phyloP scores from a whole-genome alignment of 352 stramenopile species.

The Phytophthora constricta region DNA sequence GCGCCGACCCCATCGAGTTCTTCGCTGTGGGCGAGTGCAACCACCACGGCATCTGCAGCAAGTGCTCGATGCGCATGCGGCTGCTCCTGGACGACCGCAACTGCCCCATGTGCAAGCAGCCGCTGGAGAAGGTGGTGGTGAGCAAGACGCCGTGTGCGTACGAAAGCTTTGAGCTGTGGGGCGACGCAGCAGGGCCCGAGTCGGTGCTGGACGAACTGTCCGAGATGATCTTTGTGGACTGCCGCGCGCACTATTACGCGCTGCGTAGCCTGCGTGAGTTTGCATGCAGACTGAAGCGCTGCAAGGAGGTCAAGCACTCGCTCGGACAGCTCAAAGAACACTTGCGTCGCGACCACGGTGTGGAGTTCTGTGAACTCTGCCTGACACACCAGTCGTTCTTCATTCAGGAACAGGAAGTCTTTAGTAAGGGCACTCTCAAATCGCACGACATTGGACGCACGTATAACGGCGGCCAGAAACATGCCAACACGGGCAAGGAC shows the following conservation, averaged over 20 bases:
- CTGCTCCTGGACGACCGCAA: conserved; percentile 79
- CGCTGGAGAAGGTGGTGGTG: conserved; percentile 72
- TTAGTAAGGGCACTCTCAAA: conserved; percentile 72
- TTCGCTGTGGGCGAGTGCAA: conserved; percentile 81
- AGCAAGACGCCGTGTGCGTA: conserved; percentile 47
- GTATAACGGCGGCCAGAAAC: conserved; percentile 48
- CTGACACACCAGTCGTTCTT: conserved; percentile 82
- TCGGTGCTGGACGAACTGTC: conserved; percentile 75
- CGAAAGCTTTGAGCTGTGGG: conserved; percentile 82
- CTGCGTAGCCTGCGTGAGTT: conserved; percentile 68
- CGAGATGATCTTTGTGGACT: conserved; percentile 84
- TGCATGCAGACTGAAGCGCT: conserved; percentile 69
- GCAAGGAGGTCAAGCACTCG: conserved; percentile 57
- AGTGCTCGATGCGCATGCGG: conserved; percentile 84
- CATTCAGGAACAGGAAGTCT: conserved; percentile 82
- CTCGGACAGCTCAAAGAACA: conserved; percentile 75
- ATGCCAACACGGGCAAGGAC: conserved; percentile 68
- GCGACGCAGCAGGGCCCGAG: conserved; percentile 64
- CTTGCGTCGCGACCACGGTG: conserved; percentile 63
- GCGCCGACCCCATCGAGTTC: conserved; percentile 72
- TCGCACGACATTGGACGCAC: conserved; percentile 69
- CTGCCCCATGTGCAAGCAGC: conserved; percentile 85
- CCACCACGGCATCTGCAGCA: conserved; percentile 82
- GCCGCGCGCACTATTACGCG: conserved; percentile 61
- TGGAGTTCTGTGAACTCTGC: conserved; percentile 84